Evolutionary conservation across 805 yeast species (phyloP).

Genomic region (Brettanomyces sp.): DNA sequence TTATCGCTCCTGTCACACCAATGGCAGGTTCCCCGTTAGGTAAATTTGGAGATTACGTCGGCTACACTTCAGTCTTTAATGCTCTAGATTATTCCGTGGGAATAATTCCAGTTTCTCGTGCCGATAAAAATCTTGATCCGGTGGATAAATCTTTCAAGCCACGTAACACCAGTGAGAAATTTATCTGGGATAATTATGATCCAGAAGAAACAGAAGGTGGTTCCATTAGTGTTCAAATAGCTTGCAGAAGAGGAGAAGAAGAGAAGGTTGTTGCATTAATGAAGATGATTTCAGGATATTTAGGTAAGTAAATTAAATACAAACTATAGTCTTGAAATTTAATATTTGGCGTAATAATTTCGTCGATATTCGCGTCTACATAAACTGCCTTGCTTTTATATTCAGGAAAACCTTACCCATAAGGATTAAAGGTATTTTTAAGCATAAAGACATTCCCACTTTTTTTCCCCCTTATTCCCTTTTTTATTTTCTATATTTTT

Average conservation of each 20-base stretch:
- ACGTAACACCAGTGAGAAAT: conserved; percentile 33
- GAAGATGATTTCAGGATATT: conserved; percentile 7
- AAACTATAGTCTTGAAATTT: no score
- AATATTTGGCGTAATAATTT: no score
- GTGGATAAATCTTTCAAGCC: conserved; percentile 23
- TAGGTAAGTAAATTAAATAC: no score
- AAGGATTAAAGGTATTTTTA: no score
- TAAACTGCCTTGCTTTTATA: no score
- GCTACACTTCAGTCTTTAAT: conserved; percentile 42
- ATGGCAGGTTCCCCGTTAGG: conserved; percentile 25
- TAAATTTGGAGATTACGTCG: conserved; percentile 20
- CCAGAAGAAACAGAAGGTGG: conserved; percentile 47
- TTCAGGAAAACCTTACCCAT: no score
- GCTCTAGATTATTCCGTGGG: conserved; percentile 37
- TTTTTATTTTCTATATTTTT: no score
- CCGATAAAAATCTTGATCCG: conserved; percentile 33
- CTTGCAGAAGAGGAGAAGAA: conserved; percentile 46
- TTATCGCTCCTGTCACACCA: conserved; percentile 38
- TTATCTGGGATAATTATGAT: conserved; percentile 32
- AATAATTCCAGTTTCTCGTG: conserved; percentile 48
- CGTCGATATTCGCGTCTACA: no score
- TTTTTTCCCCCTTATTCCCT: no score
- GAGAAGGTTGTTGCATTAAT: conserved; percentile 46
- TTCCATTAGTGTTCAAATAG: conserved; percentile 51
- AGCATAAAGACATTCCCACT: no score